phyloP scores from a whole-genome alignment of 306 rosid genomes.

The Cucurbita pepo region DNA sequence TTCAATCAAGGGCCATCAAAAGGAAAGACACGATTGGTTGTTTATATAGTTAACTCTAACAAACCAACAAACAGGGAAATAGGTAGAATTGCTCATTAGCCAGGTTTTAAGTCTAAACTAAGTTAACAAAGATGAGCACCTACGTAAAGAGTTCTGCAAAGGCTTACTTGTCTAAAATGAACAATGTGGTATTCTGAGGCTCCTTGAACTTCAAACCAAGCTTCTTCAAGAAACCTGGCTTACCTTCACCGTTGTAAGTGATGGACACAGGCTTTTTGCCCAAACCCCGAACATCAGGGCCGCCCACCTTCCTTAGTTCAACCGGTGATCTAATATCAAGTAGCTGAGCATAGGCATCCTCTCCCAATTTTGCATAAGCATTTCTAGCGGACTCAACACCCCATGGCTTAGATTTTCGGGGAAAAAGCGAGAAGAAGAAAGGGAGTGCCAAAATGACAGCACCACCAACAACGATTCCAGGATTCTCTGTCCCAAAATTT shows the following conservation, averaged over 20 bases:
- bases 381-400: constrained; percentile 76
- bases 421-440: constrained; percentile 54
- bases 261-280: constrained; percentile 57
- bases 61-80: not conserved
- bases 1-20: not conserved
- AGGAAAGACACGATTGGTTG: not conserved
- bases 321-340: constrained; percentile 60
- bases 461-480: constrained; percentile 58
- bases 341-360: constrained; percentile 53
- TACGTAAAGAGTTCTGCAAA: not conserved
- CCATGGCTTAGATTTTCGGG: constrained; percentile 60
- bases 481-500: constrained; percentile 53
- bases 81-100: too few relatives aligned
- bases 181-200: constrained; percentile 78
- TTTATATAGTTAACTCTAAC: not conserved
- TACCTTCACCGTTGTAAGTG: constrained; percentile 58
- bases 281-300: constrained; percentile 56
- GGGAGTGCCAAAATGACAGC: constrained; percentile 63
- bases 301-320: constrained; percentile 62
- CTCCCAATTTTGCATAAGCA: constrained; percentile 70
- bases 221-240: constrained; percentile 75
- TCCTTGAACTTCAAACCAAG: constrained; percentile 70
- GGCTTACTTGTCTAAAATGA: constrained; percentile 90
- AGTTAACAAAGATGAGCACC: not conserved
- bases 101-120: not conserved